These are phyloP conservation scores for Yamadazyma triangularis DNA, from an alignment of 1,139 yeast species.

Conservation along the genomic window DNA sequence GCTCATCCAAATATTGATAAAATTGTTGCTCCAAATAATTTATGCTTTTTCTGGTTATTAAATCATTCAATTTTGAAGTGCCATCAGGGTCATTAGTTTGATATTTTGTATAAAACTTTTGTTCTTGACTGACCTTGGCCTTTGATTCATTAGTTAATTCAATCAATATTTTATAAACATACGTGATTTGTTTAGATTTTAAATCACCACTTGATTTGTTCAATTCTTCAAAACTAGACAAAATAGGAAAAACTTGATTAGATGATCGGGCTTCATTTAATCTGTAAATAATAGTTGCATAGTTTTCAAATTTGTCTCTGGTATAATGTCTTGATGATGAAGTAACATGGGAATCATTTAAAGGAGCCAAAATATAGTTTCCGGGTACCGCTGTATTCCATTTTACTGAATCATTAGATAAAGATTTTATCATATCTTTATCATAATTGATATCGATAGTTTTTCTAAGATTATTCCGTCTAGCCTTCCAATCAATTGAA, in stretches of 20 bases:
- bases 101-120: conserved; percentile 39
- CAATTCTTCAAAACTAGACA: conserved; percentile 51
- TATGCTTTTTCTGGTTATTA: conserved; percentile 55
- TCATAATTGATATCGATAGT: conserved; percentile 44
- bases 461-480: conserved; percentile 68
- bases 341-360: conserved; percentile 14
- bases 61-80: conserved; percentile 30
- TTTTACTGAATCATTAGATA: conserved; percentile 2
- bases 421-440: not conserved
- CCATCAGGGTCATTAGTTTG: conserved; percentile 15
- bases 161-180: conserved; percentile 58
- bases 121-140: conserved; percentile 37
- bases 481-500: conserved; percentile 76
- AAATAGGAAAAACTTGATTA: conserved; percentile 44
- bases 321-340: conserved; percentile 30
- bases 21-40: conserved; percentile 72
- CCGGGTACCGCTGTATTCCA: conserved; percentile 40
- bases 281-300: conserved; percentile 66
- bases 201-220: conserved; percentile 47
- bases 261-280: conserved; percentile 69
- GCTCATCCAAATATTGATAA: conserved; percentile 64
- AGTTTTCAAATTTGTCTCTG: conserved; percentile 63
- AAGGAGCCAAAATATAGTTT: conserved; percentile 32
- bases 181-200: conserved; percentile 60
- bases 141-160: conserved; percentile 35